Percentiles rank a stretch among this genome's conserved stretches.
phyloP scores from a whole-genome alignment of 1,284 basidiomycete species.

The Malassezia yamatoensis region DNA sequence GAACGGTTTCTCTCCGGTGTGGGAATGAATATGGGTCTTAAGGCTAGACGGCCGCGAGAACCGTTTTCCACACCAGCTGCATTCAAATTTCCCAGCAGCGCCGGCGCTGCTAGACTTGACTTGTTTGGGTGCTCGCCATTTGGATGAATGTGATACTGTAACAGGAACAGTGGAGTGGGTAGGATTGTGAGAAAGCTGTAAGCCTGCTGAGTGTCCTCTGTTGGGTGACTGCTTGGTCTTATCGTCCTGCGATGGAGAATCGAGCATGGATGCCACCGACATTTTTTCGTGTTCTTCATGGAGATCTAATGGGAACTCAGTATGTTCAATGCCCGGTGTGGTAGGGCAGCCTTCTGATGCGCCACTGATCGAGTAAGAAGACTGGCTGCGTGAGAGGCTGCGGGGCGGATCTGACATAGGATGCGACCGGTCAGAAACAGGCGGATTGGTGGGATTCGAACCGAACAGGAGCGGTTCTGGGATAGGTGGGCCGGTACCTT shows the following conservation, averaged over 20 bases:
- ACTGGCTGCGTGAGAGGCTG: constrained; percentile 4
- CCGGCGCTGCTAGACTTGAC: constrained; percentile 19
- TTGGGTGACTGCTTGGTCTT: not conserved
- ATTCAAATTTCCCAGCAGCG: constrained; percentile 35
- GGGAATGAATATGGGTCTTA: constrained; percentile 43
- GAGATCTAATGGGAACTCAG: not conserved
- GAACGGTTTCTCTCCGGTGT: constrained; percentile 45
- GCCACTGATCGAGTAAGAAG: constrained; percentile 6
- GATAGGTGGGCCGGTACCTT: not conserved
- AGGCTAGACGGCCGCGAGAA: constrained; percentile 42
- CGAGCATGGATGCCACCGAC: constrained; percentile 1
- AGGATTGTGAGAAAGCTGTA: not conserved
- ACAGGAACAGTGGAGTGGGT: too few relatives aligned
- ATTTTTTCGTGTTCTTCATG: not conserved
- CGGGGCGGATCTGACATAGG: not conserved
- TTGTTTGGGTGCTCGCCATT: constrained; percentile 20
- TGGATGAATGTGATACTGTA: too few relatives aligned
- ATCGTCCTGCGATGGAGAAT: not conserved
- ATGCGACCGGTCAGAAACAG: not conserved
- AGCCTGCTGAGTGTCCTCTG: not conserved
- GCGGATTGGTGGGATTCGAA: not conserved
- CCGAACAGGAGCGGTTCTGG: not conserved
- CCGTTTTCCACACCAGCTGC: constrained; percentile 38
- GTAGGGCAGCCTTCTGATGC: constrained; percentile 6
- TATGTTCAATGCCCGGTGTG: constrained; percentile 1